Conservation (phyloP, 2,329 filamentous ascomycete species). For the Endoconidiophora polonica region DNA sequence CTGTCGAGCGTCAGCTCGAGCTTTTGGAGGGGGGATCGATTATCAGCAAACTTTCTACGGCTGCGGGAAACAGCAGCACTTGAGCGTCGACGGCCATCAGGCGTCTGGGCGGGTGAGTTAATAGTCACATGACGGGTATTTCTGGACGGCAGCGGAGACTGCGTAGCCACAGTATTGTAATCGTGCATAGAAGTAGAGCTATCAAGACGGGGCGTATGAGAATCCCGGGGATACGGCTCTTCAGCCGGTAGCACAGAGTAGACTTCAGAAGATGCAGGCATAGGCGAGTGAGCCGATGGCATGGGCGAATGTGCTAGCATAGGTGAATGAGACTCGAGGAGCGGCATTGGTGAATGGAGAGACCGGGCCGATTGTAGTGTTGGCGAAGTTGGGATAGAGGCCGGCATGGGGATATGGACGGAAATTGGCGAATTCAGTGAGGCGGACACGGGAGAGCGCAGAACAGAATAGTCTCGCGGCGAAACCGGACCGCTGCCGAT, state of each 20-base stretch:
- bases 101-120: conserved; percentile 5
- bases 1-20: conserved; percentile 79
- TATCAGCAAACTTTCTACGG: conserved; percentile 44
- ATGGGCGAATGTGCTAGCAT: conserved; percentile 3
- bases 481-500: not conserved
- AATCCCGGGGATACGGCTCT: not conserved
- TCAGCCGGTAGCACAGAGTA: conserved; percentile 4
- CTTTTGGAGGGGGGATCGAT: conserved; percentile 82
- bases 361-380: not conserved
- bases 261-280: conserved; percentile 5
- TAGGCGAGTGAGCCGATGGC: conserved; percentile 5
- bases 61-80: conserved; percentile 10
- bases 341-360: conserved; percentile 4
- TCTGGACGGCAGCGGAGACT: conserved; percentile 4
- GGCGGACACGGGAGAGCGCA: not conserved
- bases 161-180: not conserved
- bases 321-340: not conserved
- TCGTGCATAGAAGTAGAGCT: conserved; percentile 6
- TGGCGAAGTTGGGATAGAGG: conserved; percentile 1
- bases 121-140: conserved; percentile 6
- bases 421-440: not conserved
- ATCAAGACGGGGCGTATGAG: conserved; percentile 7
- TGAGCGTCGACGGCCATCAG: conserved; percentile 3
- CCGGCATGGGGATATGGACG: conserved; percentile 2
- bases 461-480: not conserved